These are phyloP conservation scores for Xerophyta viscosa DNA, from an alignment of 106 monocot genomes.

Conservation along the genomic window DNA sequence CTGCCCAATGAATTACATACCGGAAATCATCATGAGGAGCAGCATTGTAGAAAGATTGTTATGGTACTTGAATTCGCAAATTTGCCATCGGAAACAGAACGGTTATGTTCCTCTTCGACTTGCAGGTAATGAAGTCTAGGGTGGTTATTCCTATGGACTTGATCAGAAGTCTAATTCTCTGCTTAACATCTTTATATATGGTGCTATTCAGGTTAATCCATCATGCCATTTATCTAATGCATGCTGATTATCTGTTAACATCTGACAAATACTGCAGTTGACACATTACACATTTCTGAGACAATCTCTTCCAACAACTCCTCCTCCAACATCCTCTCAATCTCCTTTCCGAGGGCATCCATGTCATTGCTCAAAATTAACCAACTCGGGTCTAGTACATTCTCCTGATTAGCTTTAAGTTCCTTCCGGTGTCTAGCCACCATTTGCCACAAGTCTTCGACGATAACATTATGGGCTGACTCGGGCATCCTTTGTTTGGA, in stretches of 20 bases:
- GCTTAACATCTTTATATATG: too few relatives aligned
- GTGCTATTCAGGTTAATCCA: too few relatives aligned
- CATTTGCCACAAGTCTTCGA: constrained; percentile 51
- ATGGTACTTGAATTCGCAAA: too few relatives aligned
- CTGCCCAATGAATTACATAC: too few relatives aligned
- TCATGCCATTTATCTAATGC: too few relatives aligned
- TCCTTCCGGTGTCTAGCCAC: constrained; percentile 31
- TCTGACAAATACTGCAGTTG: neutral
- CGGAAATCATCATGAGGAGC: too few relatives aligned
- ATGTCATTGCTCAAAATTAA: constrained; percentile 5
- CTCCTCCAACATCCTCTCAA: constrained; percentile 23
- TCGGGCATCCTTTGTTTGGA: neutral
- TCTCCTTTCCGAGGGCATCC: constrained; percentile 16
- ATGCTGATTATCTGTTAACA: neutral
- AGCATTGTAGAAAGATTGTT: too few relatives aligned
- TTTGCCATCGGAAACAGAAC: too few relatives aligned
- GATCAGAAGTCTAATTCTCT: too few relatives aligned
- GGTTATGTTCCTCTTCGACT: too few relatives aligned
- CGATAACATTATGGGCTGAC: constrained; percentile 16
- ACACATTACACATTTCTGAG: neutral
- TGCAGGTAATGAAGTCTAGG: too few relatives aligned
- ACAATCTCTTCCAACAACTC: constrained; percentile 26
- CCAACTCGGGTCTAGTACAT: constrained; percentile 9
- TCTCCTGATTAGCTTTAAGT: neutral
- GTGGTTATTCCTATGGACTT: too few relatives aligned